phyloP scores from a whole-genome alignment of 768 basidiomycete species.

The Russula sp. region DNA sequence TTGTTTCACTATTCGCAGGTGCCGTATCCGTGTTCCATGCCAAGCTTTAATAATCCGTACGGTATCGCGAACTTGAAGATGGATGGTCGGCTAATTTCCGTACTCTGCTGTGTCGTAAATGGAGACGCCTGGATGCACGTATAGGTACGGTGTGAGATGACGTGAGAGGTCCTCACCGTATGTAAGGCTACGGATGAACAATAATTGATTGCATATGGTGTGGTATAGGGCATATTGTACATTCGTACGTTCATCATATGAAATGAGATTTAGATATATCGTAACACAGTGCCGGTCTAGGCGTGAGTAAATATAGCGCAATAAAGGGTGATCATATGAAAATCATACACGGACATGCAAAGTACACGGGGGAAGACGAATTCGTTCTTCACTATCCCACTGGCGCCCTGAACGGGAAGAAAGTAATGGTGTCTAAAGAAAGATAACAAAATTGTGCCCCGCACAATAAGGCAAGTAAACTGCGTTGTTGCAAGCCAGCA shows the following conservation, averaged over 20 bases:
- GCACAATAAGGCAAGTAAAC: conserved; percentile 4
- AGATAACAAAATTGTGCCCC: conserved; percentile 1
- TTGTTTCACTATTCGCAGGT: not conserved
- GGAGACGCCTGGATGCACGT: too few relatives aligned
- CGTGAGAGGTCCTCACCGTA: not conserved
- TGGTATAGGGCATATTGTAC: not conserved
- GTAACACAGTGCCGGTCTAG: not conserved
- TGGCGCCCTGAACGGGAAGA: conserved; percentile 3
- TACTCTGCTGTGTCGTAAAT: not conserved
- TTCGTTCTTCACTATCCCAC: not conserved
- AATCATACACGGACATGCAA: conserved; percentile 1
- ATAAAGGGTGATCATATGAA: conserved; percentile 3
- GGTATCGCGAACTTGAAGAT: not conserved
- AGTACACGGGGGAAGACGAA: not conserved
- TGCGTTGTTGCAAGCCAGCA: not conserved
- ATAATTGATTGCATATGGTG: not conserved
- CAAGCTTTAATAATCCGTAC: not conserved
- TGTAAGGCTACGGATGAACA: not conserved
- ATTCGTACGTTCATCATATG: not conserved
- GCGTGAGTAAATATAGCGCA: not conserved
- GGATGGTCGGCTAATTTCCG: not conserved
- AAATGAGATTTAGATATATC: not conserved
- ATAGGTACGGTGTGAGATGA: not conserved
- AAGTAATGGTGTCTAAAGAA: not conserved
- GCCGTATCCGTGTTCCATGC: not conserved